These are phyloP conservation scores for Monosporascus sp. DNA, from an alignment of 2,329 filamentous ascomycete genomes.

Conservation along the genomic window DNA sequence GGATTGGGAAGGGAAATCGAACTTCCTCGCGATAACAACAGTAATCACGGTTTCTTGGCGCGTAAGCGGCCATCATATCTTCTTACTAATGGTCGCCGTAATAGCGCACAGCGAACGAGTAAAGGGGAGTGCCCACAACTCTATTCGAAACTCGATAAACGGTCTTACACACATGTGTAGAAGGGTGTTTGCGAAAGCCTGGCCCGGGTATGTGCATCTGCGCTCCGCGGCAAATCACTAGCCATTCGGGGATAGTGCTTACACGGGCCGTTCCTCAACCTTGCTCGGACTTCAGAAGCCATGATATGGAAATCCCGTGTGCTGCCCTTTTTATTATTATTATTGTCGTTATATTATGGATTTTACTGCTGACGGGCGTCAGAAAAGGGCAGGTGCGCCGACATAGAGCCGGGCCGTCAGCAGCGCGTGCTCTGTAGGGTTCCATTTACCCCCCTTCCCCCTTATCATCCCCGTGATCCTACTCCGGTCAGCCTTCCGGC, in stretches of 20 bases:
- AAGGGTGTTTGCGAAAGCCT: not conserved
- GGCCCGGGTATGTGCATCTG: not conserved
- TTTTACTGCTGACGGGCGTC: not conserved
- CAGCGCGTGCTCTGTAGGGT: not conserved
- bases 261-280: not conserved
- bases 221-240: not conserved
- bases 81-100: not conserved
- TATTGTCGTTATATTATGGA: not conserved
- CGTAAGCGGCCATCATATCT: not conserved
- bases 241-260: not conserved
- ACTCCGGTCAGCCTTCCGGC: too few relatives aligned
- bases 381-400: not conserved
- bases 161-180: not conserved
- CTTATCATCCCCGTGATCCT: not conserved
- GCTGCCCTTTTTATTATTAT: not conserved
- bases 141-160: not conserved
- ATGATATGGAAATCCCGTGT: not conserved
- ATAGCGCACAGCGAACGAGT: not conserved
- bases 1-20: not conserved
- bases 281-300: not conserved
- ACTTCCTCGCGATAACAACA: not conserved
- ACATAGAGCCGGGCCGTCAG: not conserved
- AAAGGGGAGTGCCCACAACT: not conserved
- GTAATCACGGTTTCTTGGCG: not conserved
- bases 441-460: not conserved